Conservation (phyloP, 225 moss, liverwort and hornwort genomes). For the Thuidium tamariscinum region DNA sequence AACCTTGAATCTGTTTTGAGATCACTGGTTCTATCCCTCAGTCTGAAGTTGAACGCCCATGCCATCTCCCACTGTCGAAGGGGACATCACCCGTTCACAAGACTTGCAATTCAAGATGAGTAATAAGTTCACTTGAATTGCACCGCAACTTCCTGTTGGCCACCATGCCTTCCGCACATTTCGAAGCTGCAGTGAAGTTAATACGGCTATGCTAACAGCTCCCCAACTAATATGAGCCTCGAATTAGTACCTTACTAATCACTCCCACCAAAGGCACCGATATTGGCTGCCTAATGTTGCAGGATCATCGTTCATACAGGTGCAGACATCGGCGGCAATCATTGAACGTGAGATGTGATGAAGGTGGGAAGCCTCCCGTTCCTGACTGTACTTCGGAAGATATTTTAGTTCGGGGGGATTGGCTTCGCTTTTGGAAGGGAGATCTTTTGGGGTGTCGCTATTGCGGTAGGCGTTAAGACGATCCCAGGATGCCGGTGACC, state of each 20-base stretch:
- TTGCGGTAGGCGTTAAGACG: background rate
- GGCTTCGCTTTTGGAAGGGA: background rate
- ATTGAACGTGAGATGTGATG: too few species aligned
- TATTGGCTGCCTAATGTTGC: background rate
- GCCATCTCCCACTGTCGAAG: background rate
- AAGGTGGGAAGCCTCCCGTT: background rate
- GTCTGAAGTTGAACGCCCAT: background rate
- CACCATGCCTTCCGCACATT: background rate
- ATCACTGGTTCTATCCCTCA: too few species aligned
- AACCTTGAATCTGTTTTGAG: too few species aligned
- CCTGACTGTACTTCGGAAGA: background rate
- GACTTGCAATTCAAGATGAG: background rate
- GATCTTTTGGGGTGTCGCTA: background rate
- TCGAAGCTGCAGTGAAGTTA: too few species aligned
- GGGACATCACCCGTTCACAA: background rate
- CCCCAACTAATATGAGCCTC: background rate
- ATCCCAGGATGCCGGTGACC: background rate
- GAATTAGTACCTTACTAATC: background rate
- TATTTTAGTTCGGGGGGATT: background rate
- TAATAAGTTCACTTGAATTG: background rate
- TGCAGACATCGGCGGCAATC: background rate
- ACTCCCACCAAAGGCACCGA: background rate
- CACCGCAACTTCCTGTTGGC: background rate
- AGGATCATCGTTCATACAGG: background rate
- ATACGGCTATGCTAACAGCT: too few species aligned